Evolutionary conservation across 2,329 filamentous ascomycete genomes (phyloP), one percentile per base, ranked within the genome.

Genomic region (Stemphylium beticola): DNA sequence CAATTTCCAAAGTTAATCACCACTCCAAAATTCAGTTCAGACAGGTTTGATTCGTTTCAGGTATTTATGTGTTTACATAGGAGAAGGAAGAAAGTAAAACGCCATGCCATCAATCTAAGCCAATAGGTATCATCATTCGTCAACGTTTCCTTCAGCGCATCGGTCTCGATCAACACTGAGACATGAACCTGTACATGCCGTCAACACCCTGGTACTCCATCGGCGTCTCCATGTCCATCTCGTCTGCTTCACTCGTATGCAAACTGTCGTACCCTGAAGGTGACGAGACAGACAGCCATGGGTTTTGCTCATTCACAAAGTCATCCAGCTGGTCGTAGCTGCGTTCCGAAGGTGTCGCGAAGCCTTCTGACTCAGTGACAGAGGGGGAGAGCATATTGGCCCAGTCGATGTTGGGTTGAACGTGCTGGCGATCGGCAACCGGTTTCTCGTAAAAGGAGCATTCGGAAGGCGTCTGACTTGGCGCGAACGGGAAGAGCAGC

Each of bases 401-500:
- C 81, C 85, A 85, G 38, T 85, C 81, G 18, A 86, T 77, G 17
- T 77, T 71, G 3, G 80, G 76, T 37, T 65, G 63, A 1, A 66
- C 61, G 41, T 72, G 57, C 56, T 70, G 77, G 41, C 70, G 58
- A 34, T 75, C 58, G 44, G 59, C 41, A 17, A 75, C 76, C 61
- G 71, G 74, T 61, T 76, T 80, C 55, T 69, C 79, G 64, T 74
- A 80, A 67, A 79, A 79, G 0, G 76, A 76, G 48, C 74, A 76
- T 54, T 84, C 76, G 24, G 81, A 77, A 41, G 78, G 63, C 4
- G 78, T 76, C 42, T 79, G 73, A 57, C 81, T 86, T 0, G 93
- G 90, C 0, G 93, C 93, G 67, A 92, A 96, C 0, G 93, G 93
- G 67, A 96, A 97, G 38, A 87, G 83, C 17, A 98, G 81, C 4